Base-by-base conservation (phyloP, 495 filamentous ascomycete genomes). In the Aspergillus hancockii region DNA sequence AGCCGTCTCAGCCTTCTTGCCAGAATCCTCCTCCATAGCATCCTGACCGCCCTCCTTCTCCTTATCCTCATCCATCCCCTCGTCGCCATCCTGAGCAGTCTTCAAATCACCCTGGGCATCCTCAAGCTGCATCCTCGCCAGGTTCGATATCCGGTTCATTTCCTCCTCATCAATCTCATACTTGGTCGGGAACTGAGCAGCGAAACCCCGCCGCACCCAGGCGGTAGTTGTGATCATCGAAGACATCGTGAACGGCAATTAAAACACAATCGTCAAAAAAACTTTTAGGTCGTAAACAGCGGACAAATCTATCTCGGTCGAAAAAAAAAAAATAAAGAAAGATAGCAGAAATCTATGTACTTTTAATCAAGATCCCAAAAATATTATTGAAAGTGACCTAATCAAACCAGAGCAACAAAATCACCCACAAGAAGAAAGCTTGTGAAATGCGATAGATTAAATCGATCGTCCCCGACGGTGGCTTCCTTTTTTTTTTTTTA, bases 151-250 rank as follows among this genome's bases (percentile, higher is more conserved):
- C 63, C 94, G 87, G 62, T 87, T 82, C 73, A 93, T 94, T 68
- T 99, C 94, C 58, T 88, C 86, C 74, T 99, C 94, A 70, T 96
- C 88, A 63, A 98, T 91, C 32, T 89, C 87, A 71, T 94, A 94
- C 75, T 91, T 94, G 5, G 82, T 87, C 1, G 94, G 94, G 65
- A 96, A 96, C 59, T 89, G 88, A 51, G 94, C 93, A 32, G 95
- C 91, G 74, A 92, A 91, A 45, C 95, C 95, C 18, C 93, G 89
- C 58, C 91, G 92, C 65, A 98, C 93, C 94, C 94, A 99, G 5
- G 88, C 73, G 1, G 92, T 90, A 36, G 91, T 90, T 21, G 95
- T 98, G 57, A 99, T 96, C 93, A 97, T 98, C 68, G 43, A 8
- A 47, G 87, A 88, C 86, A 87, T 87, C 60, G 63, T 70, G 60